Base-by-base conservation (phyloP, 495 filamentous ascomycete species). In the Annulohypoxylon moriforme region DNA sequence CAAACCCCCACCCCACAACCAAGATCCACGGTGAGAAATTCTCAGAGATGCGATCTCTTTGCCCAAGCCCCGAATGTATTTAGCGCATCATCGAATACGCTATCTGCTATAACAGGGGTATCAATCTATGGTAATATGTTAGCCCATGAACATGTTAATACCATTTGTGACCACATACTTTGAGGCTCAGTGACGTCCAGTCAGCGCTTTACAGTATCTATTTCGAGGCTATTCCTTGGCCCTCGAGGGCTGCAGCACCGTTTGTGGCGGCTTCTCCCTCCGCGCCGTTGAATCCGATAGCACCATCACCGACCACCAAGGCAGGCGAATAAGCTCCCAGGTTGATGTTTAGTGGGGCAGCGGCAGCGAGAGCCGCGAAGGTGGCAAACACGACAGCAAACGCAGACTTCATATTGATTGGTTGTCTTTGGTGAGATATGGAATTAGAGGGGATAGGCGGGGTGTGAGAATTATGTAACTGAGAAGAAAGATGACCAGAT, bases 301-400 rank as follows among this genome's bases (percentile, higher is more conserved):
- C 85, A 74, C 86, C 85, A 80, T 88, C 85, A 81, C 86, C 85
- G 74, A 88, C 86, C 71, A 88, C 86, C 75, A 88, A 63, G 31
- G 86, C 86, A 13, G 85, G 86, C 10, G 85, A 87, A 73, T 86
- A 88, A n/a, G 86, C 85, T 18, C 85, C 86, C 27, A 88, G 78
- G 78, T 88, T 88, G 81, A 88, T 88, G 79, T 88, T 88, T 4
- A 88, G 77, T 9, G 85, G 86, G 59, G 82, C 73, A 49, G 82
- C 75, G 44, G 64, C 58, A 46, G 72, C 60, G 24, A 75, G 33
- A 16, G 68, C 60, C 16, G 67, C 11, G 22, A 73, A 38, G 1
- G 66, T 31, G 22, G 73, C 69, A 13, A 81, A 38, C 47, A 72
- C 18, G 13, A 75, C 27, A 16, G 70, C 46, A 40, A 76, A 46